Base-by-base conservation (phyloP, 2,329 filamentous ascomycete species). In the Xylariaceae sp. region DNA sequence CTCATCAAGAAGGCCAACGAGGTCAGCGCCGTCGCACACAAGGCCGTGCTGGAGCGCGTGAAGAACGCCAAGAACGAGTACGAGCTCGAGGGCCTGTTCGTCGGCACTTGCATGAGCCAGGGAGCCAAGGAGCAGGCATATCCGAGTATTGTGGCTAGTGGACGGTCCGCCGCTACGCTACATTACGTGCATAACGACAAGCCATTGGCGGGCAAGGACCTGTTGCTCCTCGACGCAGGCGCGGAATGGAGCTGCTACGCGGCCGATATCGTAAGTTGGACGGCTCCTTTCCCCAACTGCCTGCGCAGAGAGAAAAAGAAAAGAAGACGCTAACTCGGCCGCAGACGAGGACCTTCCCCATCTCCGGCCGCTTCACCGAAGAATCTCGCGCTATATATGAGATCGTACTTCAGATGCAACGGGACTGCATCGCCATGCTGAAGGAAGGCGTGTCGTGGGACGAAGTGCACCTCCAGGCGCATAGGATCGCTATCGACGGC, bases 111-210 rank as follows among this genome's bases (percentile, higher is more conserved):
- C 71, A 84, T 95, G 57, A 82, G 87, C 49, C 81, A 88, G 58
- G 90, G 89, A 20, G 89, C 89, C 50, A 88, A 87, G 70, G 86
- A 95, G 66, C 91, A 96, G 78, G 88, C 93, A 1, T 98, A 98
- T 74, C 85, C 89, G 63, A 88, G 89, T 57, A 97, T 98, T 67
- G 86, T 95, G 18, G 93, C 91, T 0, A 84, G 85, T 32, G 93
- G 93, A 10, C 82, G 86, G 4, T 88, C 90, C 16, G 93, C 89
- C 0, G 90, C 92, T 4, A 95, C 91, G 1, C 81, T 97, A 32
- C 93, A 97, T 75, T 97, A 97, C 67, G 85, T 91, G 20, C 84
- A 88, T 68, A 96, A 96, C 71, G 80, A 92, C 61, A 81, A 88
- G 67, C 80, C 86, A 0, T 76, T 93, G 37, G 75, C 76, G 0